phyloP scores from a whole-genome alignment of 2,329 filamentous ascomycete species.

The Ambrosiella xylebori region DNA sequence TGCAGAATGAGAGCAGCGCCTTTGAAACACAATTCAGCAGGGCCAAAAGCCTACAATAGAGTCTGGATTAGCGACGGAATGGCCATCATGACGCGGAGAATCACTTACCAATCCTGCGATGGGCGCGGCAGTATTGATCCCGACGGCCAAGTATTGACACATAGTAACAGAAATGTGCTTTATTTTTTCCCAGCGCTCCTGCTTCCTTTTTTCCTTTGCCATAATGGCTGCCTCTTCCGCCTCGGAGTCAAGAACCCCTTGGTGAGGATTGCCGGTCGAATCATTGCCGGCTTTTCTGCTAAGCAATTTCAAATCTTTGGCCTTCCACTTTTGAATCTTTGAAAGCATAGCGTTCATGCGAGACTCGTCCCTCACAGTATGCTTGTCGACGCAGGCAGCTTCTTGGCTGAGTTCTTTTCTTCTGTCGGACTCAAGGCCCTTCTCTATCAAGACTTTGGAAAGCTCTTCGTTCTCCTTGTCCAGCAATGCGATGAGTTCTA shows the following conservation, averaged over 20 bases:
- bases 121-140: neutral
- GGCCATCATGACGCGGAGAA: neutral
- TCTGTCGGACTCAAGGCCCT: neutral
- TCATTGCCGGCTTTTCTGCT: too few species aligned
- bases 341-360: too few species aligned
- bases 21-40: constrained; percentile 5
- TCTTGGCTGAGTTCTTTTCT: neutral
- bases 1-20: constrained; percentile 3
- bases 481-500: neutral
- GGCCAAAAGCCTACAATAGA: constrained; percentile 1
- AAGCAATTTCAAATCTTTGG: too few species aligned
- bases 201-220: too few species aligned
- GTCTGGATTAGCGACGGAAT: neutral
- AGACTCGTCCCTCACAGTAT: neutral
- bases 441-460: neutral
- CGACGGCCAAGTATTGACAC: neutral
- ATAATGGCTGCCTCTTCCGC: too few species aligned
- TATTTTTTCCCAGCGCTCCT: too few species aligned
- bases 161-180: neutral
- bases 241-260: too few species aligned
- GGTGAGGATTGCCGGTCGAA: too few species aligned
- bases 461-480: neutral
- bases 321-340: too few species aligned
- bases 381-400: neutral
- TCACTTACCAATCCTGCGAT: constrained; percentile 2